Conservation (phyloP, 345 rosid genomes). For the Populus davidiana region DNA sequence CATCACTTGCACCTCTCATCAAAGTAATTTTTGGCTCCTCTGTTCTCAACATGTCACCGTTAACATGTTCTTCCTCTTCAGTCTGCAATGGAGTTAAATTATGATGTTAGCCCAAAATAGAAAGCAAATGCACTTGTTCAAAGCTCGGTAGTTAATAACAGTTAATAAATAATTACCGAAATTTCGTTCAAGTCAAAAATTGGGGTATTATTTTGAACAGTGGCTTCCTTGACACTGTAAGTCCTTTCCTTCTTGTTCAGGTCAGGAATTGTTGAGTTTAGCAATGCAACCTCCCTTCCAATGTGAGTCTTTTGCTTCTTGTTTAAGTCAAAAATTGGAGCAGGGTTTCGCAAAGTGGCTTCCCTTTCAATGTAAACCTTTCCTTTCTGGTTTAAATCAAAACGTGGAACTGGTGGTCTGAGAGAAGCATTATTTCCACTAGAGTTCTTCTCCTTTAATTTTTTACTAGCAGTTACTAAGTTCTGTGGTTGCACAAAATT, state of each 20-base stretch:
- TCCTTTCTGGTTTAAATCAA: conserved; percentile 40
- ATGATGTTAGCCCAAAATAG: conserved; percentile 9
- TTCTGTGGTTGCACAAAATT: conserved; percentile 20
- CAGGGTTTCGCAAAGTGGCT: conserved; percentile 3
- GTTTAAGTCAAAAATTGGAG: conserved; percentile 37
- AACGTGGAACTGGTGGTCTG: conserved; percentile 12
- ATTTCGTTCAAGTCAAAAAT: conserved; percentile 82
- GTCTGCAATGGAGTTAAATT: conserved; percentile 38
- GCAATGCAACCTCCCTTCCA: conserved; percentile 25
- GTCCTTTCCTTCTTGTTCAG: conserved; percentile 38
- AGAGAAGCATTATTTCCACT: conserved; percentile 27
- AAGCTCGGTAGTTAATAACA: not conserved
- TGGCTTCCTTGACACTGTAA: conserved; percentile 42
- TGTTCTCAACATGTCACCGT: conserved; percentile 29
- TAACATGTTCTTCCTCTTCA: conserved; percentile 66
- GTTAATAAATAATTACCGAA: conserved; percentile 48
- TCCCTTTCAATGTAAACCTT: conserved; percentile 25
- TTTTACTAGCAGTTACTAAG: conserved; percentile 17
- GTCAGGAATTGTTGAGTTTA: conserved; percentile 17
- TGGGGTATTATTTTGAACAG: conserved; percentile 28
- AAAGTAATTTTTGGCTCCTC: conserved; percentile 43
- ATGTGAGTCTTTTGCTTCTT: conserved; percentile 32
- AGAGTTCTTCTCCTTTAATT: conserved; percentile 24
- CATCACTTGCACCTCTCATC: conserved; percentile 41
- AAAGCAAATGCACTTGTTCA: not conserved